A percentile compares a stretch with the other conserved stretches of the same genome.
Conservation (phyloP, 31 red algal species). For the Pterothamnion heteromorphum region DNA sequence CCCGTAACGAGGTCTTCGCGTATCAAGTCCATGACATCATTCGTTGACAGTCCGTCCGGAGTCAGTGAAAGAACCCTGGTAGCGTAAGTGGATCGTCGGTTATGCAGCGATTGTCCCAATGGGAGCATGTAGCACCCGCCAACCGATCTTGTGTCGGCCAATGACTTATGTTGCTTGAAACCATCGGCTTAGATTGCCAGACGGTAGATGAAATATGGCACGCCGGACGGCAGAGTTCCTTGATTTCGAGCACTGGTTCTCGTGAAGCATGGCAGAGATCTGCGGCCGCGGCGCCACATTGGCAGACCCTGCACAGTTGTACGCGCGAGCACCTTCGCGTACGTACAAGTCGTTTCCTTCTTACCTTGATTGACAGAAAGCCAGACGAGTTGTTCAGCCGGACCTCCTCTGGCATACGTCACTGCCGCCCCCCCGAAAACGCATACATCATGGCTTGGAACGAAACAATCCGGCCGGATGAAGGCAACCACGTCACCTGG, state of each 20-base stretch:
- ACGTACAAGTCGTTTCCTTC: not conserved
- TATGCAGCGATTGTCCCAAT: not conserved
- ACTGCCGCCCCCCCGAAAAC: not conserved
- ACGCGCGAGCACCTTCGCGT: not conserved
- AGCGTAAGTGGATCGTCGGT: not conserved
- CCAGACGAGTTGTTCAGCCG: not conserved
- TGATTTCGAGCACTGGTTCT: not conserved
- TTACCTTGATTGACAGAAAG: not conserved
- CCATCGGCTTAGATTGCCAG: too few relatives aligned
- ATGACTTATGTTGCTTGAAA: too few relatives aligned
- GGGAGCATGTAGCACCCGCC: not conserved
- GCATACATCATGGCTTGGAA: not conserved
- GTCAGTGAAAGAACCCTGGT: not conserved
- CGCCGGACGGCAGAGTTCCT: not conserved
- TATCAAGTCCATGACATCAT: too few relatives aligned
- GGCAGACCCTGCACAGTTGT: not conserved
- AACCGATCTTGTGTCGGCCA: too few relatives aligned
- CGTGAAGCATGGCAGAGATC: too few relatives aligned
- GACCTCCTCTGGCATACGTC: not conserved
- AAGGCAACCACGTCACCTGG: not conserved
- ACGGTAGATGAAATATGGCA: not conserved
- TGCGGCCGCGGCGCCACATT: not conserved
- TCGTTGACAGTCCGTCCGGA: too few relatives aligned
- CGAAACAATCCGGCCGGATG: not conserved
- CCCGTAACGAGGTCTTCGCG: too few relatives aligned